A percentile compares a stretch with the other conserved stretches of the same genome.
These are phyloP conservation scores for Pichia cactophila DNA, from an alignment of 1,139 yeast genomes.

Conservation along the genomic window DNA sequence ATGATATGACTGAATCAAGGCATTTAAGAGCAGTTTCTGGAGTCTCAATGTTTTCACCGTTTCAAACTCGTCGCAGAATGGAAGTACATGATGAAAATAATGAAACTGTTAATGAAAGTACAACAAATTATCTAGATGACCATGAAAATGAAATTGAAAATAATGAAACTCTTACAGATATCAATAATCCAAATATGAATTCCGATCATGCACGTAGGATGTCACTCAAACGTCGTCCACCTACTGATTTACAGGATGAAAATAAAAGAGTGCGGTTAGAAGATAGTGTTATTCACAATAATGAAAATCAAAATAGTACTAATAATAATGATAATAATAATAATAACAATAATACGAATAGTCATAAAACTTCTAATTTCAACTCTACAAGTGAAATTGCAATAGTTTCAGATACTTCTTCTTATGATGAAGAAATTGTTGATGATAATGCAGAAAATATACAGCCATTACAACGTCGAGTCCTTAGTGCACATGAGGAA, in stretches of 20 bases:
- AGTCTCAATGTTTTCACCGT: constrained; percentile 14
- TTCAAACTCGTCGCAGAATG: constrained; percentile 1
- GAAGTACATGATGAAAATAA: constrained; percentile 1
- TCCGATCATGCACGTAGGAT: neutral
- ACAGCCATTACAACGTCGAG: neutral
- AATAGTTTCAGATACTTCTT: neutral
- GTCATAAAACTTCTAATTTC: neutral
- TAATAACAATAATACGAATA: neutral
- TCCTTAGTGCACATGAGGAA: neutral
- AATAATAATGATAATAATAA: neutral
- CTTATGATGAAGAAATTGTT: constrained; percentile 12
- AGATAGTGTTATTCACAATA: neutral
- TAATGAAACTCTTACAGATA: neutral
- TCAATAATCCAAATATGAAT: neutral
- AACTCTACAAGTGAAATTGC: neutral
- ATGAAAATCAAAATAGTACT: neutral
- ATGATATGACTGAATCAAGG: neutral
- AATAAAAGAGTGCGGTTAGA: neutral
- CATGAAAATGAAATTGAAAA: neutral
- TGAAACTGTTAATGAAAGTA: constrained; percentile 1
- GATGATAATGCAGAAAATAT: constrained; percentile 28
- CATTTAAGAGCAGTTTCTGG: constrained; percentile 12
- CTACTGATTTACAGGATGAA: neutral
- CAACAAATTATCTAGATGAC: neutral
- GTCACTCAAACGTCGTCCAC: constrained; percentile 1